Percentiles rank a stretch among this genome's conserved stretches.
phyloP scores from a whole-genome alignment of 2,329 filamentous ascomycete species.

The Microcyclospora tardicrescens region DNA sequence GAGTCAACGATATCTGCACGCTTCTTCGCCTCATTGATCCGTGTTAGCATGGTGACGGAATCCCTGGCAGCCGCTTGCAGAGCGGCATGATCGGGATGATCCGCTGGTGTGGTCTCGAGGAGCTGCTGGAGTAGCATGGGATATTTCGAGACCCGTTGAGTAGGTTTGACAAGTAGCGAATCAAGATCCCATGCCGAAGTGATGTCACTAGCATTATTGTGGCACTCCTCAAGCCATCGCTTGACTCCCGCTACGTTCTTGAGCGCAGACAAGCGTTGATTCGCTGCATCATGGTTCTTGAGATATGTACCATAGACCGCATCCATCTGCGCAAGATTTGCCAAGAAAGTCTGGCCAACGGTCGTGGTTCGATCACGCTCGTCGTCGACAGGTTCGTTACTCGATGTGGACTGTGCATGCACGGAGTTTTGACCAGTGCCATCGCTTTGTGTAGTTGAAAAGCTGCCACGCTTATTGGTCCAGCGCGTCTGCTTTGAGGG shows the following conservation, averaged over 20 bases:
- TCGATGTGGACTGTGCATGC: conserved; percentile 1
- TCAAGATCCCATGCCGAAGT: conserved; percentile 92
- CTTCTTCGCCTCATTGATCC: conserved; percentile 91
- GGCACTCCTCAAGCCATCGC: conserved; percentile 87
- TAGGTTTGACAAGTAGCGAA: conserved; percentile 91
- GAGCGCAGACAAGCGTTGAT: conserved; percentile 43
- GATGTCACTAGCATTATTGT: conserved; percentile 79
- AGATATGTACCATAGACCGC: conserved; percentile 52
- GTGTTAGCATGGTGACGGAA: conserved; percentile 44
- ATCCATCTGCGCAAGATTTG: conserved; percentile 47
- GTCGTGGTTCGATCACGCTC: conserved; percentile 47
- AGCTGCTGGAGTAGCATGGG: conserved; percentile 73
- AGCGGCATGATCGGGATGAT: conserved; percentile 65
- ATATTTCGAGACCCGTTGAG: conserved; percentile 89
- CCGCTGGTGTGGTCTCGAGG: conserved; percentile 61
- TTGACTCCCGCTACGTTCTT: conserved; percentile 48
- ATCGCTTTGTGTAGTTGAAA: conserved; percentile 31
- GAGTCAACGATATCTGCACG: conserved; percentile 85
- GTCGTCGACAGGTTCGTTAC: conserved; percentile 26
- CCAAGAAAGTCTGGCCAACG: conserved; percentile 46
- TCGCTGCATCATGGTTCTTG: conserved; percentile 52
- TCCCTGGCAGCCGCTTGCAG: conserved; percentile 64
- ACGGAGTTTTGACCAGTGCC: conserved; percentile 18
- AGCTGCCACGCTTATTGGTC: conserved; percentile 39
- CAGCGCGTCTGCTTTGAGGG: conserved; percentile 45